Conservation (phyloP, 2,329 filamentous ascomycete genomes). For the Aspergillus sp. region DNA sequence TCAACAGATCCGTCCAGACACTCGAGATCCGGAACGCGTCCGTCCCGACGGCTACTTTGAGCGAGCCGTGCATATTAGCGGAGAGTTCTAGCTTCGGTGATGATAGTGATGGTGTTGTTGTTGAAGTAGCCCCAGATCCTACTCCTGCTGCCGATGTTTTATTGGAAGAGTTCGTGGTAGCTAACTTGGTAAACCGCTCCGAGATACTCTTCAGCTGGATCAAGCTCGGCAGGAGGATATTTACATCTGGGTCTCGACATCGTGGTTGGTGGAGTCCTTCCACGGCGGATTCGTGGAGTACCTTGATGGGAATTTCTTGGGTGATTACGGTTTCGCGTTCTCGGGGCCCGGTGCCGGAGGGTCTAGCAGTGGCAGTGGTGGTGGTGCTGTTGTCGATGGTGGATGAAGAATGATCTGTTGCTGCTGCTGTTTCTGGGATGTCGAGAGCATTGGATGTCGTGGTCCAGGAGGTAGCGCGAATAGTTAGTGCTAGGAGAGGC, state of each 20-base stretch:
- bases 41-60: conserved; percentile 77
- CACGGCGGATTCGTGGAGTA: conserved; percentile 80
- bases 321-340: conserved; percentile 91
- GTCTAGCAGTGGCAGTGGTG: conserved; percentile 26
- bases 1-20: conserved; percentile 80
- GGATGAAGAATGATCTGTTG: conserved; percentile 13
- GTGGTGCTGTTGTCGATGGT: conserved; percentile 24
- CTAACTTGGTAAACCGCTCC: conserved; percentile 87
- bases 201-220: conserved; percentile 90
- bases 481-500: conserved; percentile 85
- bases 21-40: conserved; percentile 84
- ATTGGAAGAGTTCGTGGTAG: conserved; percentile 14
- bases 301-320: conserved; percentile 92
- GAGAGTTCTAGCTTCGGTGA: conserved; percentile 75
- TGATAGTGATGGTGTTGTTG: neutral
- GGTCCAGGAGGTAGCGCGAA: conserved; percentile 63
- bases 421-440: conserved; percentile 32
- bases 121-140: no score
- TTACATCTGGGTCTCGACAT: conserved; percentile 87
- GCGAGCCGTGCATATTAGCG: conserved; percentile 90
- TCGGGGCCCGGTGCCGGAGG: conserved; percentile 51
- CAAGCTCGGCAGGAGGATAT: conserved; percentile 85
- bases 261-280: conserved; percentile 91
- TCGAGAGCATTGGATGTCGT: conserved; percentile 58
- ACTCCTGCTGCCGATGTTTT: conserved; percentile 32